Base-by-base conservation (phyloP, 2,329 filamentous ascomycete genomes). In the Clonostachys sp. region DNA sequence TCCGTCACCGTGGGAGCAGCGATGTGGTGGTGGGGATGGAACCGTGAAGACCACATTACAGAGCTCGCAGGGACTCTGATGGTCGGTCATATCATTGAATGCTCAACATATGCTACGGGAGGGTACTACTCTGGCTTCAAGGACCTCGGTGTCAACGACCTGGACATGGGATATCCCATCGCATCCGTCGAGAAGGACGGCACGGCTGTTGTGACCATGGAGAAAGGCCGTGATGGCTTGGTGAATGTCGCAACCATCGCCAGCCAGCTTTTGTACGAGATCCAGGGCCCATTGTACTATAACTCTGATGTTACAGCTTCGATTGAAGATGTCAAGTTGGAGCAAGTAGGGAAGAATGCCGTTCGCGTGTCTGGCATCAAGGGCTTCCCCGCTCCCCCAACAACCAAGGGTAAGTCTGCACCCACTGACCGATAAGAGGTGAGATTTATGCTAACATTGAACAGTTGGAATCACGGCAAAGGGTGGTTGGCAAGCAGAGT, bases 11-110 rank as follows among this genome's bases (percentile, higher is more conserved):
- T 80, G 45, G 77, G 70, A 0, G 73, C 74, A 1, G 75, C 75
- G 0, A 70, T 69, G 59, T 80, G 66, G 59, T 81, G 77, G 77
- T 66, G 79, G 49, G 57, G 62, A 2, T 81, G 76, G 77, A 49
- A 50, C 1, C 64, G 70, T 12, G 71, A 71, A 0, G 66, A 59
- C 0, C 64, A 72, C 34, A 74, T 68, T 41, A 67, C 78, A 50
- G 50, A 58, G 18, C 64, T 80, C 12, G 76, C 75, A 1, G 70
- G 70, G 1, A 61, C 70, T 2, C 57, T 78, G 1, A 61, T 78
- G 35, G 72, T 72, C 2, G 74, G 73, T 1, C 72, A 78, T 55
- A 54, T 77, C 14, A 75, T 77, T 44, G 74, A 78, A 52, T 78
- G 74, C 53, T 69, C 66, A 3, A 64, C 69, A 3, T 80, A 80